phyloP scores from a whole-genome alignment of 768 basidiomycete species.

The Agaricus bisporus region DNA sequence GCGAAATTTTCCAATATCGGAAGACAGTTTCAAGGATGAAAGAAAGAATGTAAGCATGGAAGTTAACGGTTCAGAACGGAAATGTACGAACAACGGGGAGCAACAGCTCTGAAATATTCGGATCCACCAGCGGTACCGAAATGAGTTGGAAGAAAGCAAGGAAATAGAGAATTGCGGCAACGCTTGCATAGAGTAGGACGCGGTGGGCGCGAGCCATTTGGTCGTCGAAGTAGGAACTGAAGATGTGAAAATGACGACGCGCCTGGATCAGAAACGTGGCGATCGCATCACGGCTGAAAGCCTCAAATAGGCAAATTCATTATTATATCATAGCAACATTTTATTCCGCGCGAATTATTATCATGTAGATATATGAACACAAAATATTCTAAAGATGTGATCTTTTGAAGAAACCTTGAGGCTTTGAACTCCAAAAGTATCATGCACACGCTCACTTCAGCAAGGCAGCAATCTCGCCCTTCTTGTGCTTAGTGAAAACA shows the following conservation, averaged over 20 bases:
- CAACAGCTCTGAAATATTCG: constrained; percentile 39
- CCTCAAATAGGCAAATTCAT: neutral
- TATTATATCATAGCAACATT: neutral
- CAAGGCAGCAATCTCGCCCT: constrained; percentile 23
- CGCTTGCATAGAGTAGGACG: constrained; percentile 37
- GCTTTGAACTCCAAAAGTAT: neutral
- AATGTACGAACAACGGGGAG: constrained; percentile 50
- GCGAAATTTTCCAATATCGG: neutral
- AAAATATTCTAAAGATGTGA: neutral
- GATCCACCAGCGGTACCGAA: constrained; percentile 47
- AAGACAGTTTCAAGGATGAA: neutral
- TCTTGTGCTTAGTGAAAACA: constrained; percentile 23
- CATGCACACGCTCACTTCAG: constrained; percentile 20
- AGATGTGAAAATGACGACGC: neutral
- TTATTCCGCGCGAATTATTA: neutral
- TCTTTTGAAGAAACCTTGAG: neutral
- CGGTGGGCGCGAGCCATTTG: constrained; percentile 60
- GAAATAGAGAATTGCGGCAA: constrained; percentile 45
- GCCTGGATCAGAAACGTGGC: constrained; percentile 7
- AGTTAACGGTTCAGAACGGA: neutral
- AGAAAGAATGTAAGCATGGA: neutral
- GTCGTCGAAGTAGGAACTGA: neutral
- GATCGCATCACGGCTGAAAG: neutral
- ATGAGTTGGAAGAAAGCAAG: constrained; percentile 50
- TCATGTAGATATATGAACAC: neutral